phyloP scores from a whole-genome alignment of 306 rosid genomes.

The Cicer judaicum region DNA sequence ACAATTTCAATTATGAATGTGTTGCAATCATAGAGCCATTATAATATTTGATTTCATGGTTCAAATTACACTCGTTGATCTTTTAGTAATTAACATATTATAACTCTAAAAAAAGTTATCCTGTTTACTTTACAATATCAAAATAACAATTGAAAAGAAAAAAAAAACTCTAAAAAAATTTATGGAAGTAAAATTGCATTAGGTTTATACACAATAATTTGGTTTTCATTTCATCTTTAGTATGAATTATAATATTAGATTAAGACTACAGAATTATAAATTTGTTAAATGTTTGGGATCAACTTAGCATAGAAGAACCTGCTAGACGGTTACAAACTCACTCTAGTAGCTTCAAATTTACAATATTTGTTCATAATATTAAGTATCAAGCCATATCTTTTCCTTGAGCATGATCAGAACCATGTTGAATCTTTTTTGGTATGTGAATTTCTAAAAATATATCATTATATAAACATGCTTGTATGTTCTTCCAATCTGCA shows the following conservation, averaged over 20 bases:
- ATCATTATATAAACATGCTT: conserved; percentile 67
- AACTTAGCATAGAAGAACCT: conserved; percentile 44
- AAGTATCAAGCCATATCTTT: conserved; percentile 49
- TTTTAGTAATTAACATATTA: not conserved
- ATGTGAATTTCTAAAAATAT: conserved; percentile 63
- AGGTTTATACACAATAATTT: conserved; percentile 23
- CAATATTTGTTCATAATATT: conserved; percentile 40
- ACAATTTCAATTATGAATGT: not conserved
- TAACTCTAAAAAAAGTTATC: too few relatives aligned
- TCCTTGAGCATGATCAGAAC: conserved; percentile 50
- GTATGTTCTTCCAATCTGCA: conserved; percentile 76
- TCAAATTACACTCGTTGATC: not conserved
- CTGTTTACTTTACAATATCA: not conserved
- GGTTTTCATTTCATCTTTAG: conserved; percentile 16
- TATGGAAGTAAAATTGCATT: not conserved
- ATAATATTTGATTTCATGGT: not conserved
- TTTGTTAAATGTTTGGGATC: conserved; percentile 37
- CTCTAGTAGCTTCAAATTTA: conserved; percentile 43
- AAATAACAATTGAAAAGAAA: not conserved
- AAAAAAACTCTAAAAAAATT: not conserved
- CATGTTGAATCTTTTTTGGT: conserved; percentile 65
- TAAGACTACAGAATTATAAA: conserved; percentile 33
- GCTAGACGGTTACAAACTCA: conserved; percentile 48
- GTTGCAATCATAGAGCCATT: rapidly evolving
- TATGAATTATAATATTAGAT: conserved; percentile 8